Evolutionary conservation across 2,329 filamentous ascomycete genomes (phyloP).

Genomic region (Podosphaera xanthii): DNA sequence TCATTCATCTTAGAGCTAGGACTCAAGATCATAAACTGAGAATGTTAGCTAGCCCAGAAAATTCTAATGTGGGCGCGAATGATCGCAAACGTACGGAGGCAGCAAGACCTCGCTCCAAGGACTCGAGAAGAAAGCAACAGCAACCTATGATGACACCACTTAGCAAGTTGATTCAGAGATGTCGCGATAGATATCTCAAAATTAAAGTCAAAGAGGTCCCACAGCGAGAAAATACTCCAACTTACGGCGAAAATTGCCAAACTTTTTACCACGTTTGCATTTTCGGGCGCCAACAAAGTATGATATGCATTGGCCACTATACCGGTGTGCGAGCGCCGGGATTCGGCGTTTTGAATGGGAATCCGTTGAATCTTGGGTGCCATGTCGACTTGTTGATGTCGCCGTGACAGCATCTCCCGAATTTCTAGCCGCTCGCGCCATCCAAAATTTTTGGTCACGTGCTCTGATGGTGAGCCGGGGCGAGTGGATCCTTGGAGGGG

Average conservation of each 20-base stretch:
- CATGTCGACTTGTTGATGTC: conserved; percentile 22
- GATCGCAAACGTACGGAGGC: conserved; percentile 28
- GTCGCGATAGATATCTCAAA: not conserved
- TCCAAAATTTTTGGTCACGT: no score
- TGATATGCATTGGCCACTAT: conserved; percentile 35
- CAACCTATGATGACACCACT: conserved; percentile 22
- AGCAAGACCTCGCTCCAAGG: conserved; percentile 44
- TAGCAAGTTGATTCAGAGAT: no score
- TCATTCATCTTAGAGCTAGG: not conserved
- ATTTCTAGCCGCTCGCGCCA: no score
- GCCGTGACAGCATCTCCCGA: no score
- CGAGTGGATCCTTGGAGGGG: no score
- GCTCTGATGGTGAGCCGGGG: no score
- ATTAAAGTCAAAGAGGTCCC: conserved; percentile 33
- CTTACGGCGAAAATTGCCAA: conserved; percentile 45
- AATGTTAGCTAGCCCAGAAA: not conserved
- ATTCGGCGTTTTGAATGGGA: conserved; percentile 24
- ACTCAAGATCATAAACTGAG: conserved; percentile 5
- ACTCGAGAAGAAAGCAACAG: conserved; percentile 43
- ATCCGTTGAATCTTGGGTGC: conserved; percentile 36
- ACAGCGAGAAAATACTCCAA: not conserved
- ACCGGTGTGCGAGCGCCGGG: conserved; percentile 23
- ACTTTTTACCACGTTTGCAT: conserved; percentile 44
- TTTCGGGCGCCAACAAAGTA: conserved; percentile 41
- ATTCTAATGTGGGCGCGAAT: not conserved